Evolutionary conservation across 2,329 filamentous ascomycete species (phyloP).

Genomic region (Exophiala aquamarina): DNA sequence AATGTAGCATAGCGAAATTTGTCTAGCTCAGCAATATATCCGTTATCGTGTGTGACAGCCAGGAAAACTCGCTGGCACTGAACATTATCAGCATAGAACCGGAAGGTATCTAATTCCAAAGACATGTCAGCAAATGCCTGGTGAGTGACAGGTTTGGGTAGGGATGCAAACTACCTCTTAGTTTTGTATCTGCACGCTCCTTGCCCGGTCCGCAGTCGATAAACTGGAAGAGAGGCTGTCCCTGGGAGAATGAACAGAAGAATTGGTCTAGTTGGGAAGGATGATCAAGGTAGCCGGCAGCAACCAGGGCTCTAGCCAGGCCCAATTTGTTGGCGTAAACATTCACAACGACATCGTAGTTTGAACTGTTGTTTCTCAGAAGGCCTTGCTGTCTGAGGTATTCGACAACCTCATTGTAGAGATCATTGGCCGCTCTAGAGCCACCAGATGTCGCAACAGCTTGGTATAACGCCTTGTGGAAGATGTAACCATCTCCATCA

Average conservation of each 20-base stretch:
- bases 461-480: conserved; percentile 51
- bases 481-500: conserved; percentile 62
- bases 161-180: conserved; percentile 46
- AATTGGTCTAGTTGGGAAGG: conserved; percentile 20
- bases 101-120: conserved; percentile 32
- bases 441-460: conserved; percentile 52
- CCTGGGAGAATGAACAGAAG: conserved; percentile 25
- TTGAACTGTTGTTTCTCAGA: conserved; percentile 6
- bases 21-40: conserved; percentile 58
- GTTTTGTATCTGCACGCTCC: conserved; percentile 61
- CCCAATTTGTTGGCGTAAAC: conserved; percentile 58
- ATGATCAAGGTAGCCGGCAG: conserved; percentile 41
- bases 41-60: conserved; percentile 61
- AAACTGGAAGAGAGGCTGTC: conserved; percentile 59
- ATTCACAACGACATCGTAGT: conserved; percentile 55
- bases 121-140: too few relatives aligned
- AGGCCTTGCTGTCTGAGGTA: conserved; percentile 10
- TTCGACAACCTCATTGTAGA: conserved; percentile 20
- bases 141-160: neutral
- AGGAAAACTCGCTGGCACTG: conserved; percentile 67
- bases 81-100: conserved; percentile 56
- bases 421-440: conserved; percentile 38
- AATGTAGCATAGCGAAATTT: conserved; percentile 40
- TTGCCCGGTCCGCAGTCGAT: conserved; percentile 62
- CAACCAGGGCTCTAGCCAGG: conserved; percentile 52